Percentiles rank a stretch among this genome's conserved stretches.
Evolutionary conservation across 2,329 filamentous ascomycete genomes (phyloP).

Genomic region (Fusarium caatingaense): DNA sequence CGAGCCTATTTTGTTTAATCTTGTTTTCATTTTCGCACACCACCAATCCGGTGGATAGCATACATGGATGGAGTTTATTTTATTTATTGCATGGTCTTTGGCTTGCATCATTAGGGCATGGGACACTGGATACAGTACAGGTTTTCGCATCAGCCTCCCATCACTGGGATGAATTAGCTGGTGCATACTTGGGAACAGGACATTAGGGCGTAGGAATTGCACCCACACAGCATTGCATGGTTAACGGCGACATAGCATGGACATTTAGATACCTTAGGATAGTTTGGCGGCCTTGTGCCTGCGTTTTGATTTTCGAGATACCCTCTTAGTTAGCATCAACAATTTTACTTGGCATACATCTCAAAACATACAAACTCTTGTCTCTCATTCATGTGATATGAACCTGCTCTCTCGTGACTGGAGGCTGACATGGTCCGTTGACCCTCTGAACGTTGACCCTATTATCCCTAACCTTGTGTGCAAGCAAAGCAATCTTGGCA

Average conservation of each 20-base stretch:
- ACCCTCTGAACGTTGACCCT: background rate
- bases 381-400: constrained; percentile 26
- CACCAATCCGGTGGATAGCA: constrained; percentile 25
- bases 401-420: constrained; percentile 12
- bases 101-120: constrained; percentile 22
- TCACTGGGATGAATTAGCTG: constrained; percentile 35
- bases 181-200: constrained; percentile 27
- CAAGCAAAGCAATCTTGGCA: background rate
- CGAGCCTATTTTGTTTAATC: constrained; percentile 25
- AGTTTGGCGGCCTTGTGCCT: constrained; percentile 32
- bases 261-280: constrained; percentile 43
- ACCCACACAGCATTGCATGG: constrained; percentile 16
- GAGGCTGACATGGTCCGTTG: background rate
- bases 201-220: constrained; percentile 34
- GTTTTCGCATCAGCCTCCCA: constrained; percentile 39
- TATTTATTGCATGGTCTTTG: constrained; percentile 13
- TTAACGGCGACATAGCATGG: constrained; percentile 26
- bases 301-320: constrained; percentile 41
- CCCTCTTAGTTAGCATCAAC: constrained; percentile 37
- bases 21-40: constrained; percentile 19
- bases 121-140: constrained; percentile 30
- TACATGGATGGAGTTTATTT: constrained; percentile 31
- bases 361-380: constrained; percentile 3
- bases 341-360: constrained; percentile 25
- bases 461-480: background rate